Evolutionary conservation across 176 grass and related monocot species (phyloP).

Genomic region (Oryza meridionalis): DNA sequence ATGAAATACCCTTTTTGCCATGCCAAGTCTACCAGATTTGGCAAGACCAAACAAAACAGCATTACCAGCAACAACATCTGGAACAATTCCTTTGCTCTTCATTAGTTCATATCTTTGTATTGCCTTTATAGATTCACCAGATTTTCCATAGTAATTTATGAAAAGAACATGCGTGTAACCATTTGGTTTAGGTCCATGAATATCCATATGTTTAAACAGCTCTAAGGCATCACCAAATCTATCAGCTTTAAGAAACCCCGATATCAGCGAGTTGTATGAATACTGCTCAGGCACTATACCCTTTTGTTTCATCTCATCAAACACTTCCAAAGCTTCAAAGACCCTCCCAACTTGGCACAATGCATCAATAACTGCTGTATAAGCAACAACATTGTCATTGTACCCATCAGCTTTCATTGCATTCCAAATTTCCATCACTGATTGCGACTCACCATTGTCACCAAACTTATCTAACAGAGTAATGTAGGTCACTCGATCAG

Average conservation of each 20-base stretch:
- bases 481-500: conserved; percentile 82
- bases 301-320: conserved; percentile 70
- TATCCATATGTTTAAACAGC: conserved; percentile 76
- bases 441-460: conserved; percentile 64
- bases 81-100: conserved; percentile 84
- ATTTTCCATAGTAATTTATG: conserved; percentile 89
- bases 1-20: conserved; percentile 79
- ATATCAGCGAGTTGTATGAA: conserved; percentile 87
- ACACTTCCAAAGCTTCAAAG: conserved; percentile 63
- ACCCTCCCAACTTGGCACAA: conserved; percentile 78
- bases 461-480: conserved; percentile 87
- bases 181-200: conserved; percentile 72
- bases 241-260: conserved; percentile 73
- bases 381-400: conserved; percentile 70
- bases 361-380: conserved; percentile 65
- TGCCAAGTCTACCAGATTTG: conserved; percentile 70
- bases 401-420: conserved; percentile 80
- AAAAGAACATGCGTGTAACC: conserved; percentile 85
- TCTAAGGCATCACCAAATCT: conserved; percentile 54
- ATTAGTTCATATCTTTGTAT: conserved; percentile 71
- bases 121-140: conserved; percentile 67
- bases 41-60: conserved; percentile 84
- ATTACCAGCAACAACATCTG: conserved; percentile 81
- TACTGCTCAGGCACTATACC: conserved; percentile 71
- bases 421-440: conserved; percentile 67